Conservation (phyloP, 495 filamentous ascomycete species). For the Penicillium samsonianum region DNA sequence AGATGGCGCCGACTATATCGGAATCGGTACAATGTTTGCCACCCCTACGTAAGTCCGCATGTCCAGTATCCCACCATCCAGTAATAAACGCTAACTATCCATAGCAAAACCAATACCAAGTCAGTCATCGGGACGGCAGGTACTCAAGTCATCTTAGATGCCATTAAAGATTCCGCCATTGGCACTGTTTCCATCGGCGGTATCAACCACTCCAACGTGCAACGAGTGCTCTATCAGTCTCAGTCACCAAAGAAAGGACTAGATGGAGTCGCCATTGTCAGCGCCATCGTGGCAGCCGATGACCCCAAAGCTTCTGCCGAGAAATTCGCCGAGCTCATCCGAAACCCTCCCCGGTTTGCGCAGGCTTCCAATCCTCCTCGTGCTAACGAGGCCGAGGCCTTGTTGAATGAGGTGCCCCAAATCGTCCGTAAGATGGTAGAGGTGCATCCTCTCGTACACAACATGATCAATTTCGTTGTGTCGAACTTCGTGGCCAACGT, state of each 20-base stretch:
- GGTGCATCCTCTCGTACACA: constrained; percentile 78
- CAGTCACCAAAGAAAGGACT: constrained; percentile 51
- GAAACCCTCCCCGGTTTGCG: constrained; percentile 51
- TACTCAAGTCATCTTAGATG: constrained; percentile 64
- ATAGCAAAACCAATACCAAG: constrained; percentile 68
- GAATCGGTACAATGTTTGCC: constrained; percentile 83
- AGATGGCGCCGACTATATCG: constrained; percentile 82
- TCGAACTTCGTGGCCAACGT: constrained; percentile 94
- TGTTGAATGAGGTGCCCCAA: constrained; percentile 50
- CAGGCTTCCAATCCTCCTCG: constrained; percentile 20
- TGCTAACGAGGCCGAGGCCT: constrained; percentile 36
- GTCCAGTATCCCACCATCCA: not conserved
- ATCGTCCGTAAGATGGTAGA: constrained; percentile 60
- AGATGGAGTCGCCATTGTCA: constrained; percentile 85
- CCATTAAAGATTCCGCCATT: constrained; percentile 50
- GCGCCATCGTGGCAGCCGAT: constrained; percentile 76
- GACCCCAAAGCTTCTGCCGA: constrained; percentile 62
- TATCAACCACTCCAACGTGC: constrained; percentile 76
- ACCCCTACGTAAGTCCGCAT: constrained; percentile 68
- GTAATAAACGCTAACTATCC: constrained; percentile 11
- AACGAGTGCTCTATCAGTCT: constrained; percentile 70
- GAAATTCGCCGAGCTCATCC: constrained; percentile 54
- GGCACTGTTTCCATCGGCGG: constrained; percentile 82
- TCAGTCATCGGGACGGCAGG: constrained; percentile 81
- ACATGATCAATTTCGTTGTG: constrained; percentile 95